A percentile compares a stretch with the other conserved stretches of the same genome.
These are phyloP conservation scores for Kwoniella pini DNA, from an alignment of 768 basidiomycete genomes.

Conservation along the genomic window DNA sequence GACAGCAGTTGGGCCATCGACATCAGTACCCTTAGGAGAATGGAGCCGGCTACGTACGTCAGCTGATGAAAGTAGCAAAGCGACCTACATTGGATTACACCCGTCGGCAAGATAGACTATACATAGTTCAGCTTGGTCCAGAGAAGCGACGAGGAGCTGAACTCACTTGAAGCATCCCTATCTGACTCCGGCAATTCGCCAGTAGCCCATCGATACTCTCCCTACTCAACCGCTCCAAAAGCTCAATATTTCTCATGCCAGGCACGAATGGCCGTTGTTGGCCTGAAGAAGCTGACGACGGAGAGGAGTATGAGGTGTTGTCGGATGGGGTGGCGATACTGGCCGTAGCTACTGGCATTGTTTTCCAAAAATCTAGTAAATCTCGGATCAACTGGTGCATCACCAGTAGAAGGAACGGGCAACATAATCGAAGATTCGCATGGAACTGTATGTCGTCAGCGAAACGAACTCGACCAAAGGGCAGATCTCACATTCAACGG, in stretches of 20 bases:
- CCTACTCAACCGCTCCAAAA: constrained; percentile 29
- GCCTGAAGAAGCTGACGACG: not conserved
- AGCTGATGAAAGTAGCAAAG: not conserved
- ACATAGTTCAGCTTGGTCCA: not conserved
- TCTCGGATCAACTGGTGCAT: constrained; percentile 32
- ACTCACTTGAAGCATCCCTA: constrained; percentile 30
- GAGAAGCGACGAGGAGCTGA: not conserved
- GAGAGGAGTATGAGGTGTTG: not conserved
- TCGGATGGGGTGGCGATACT: constrained; percentile 20
- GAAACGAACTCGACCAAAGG: not conserved
- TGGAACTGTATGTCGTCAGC: constrained; percentile 4
- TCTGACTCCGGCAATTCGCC: constrained; percentile 27
- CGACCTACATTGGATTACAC: constrained; percentile 34
- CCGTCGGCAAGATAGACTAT: constrained; percentile 30
- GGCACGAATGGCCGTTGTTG: not conserved
- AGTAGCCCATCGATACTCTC: constrained; percentile 34
- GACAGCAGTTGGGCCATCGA: constrained; percentile 31
- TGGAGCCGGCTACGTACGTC: constrained; percentile 18
- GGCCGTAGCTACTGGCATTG: constrained; percentile 1
- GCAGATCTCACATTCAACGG: constrained; percentile 32
- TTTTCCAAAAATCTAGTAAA: constrained; percentile 29
- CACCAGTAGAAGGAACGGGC: constrained; percentile 33
- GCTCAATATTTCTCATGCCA: constrained; percentile 5
- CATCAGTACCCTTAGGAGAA: constrained; percentile 28
- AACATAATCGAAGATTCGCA: constrained; percentile 29